phyloP scores from a whole-genome alignment of 2,329 filamentous ascomycete genomes.

The Colletotrichum lentis region DNA sequence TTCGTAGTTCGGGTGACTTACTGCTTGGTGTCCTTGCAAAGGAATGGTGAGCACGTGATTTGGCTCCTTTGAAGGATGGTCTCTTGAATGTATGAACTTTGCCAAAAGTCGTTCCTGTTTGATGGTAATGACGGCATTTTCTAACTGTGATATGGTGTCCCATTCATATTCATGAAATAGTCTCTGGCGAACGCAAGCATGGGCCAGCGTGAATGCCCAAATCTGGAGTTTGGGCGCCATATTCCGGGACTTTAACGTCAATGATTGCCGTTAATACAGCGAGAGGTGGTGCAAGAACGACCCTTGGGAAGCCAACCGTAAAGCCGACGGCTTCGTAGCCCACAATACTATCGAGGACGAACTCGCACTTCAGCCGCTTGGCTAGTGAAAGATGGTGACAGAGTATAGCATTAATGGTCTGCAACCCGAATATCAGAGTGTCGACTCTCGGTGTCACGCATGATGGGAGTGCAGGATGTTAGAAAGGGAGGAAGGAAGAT shows the following conservation, averaged over 20 bases:
- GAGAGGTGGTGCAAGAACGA: background rate
- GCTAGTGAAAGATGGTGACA: background rate
- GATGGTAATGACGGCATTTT: constrained; percentile 10
- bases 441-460: background rate
- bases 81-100: background rate
- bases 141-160: background rate
- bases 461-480: background rate
- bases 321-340: background rate
- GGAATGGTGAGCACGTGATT: constrained; percentile 14
- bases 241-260: background rate
- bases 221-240: constrained; percentile 13
- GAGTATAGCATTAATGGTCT: background rate
- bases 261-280: no score
- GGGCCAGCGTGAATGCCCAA: constrained; percentile 9
- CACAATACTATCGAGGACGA: background rate
- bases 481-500: background rate
- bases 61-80: background rate
- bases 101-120: constrained; percentile 14
- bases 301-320: background rate
- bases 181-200: background rate
- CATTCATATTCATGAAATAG: background rate
- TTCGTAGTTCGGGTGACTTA: background rate
- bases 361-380: background rate
- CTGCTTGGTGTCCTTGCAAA: constrained; percentile 1
- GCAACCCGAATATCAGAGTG: background rate